Evolutionary conservation across 139 green algal genomes (phyloP).

Genomic region (Volvox reticuliferus): DNA sequence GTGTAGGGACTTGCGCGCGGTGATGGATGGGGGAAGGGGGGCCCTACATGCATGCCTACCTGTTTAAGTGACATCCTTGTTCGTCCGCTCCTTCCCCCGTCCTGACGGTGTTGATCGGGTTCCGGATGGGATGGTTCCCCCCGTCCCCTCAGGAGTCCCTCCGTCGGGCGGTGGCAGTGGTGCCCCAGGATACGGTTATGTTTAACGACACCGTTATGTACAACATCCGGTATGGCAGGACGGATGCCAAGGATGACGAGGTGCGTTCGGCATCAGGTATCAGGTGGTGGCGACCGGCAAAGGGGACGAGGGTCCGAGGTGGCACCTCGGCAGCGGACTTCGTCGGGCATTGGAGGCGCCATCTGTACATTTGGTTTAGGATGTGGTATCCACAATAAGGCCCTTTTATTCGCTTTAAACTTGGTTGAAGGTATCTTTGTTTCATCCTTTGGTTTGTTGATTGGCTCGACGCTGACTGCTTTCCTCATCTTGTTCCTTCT

Average conservation of each 20-base stretch:
- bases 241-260: constrained; percentile 65
- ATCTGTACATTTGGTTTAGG: too few relatives aligned
- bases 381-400: too few relatives aligned
- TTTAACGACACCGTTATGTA: constrained; percentile 94
- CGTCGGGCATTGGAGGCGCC: too few relatives aligned
- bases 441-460: too few relatives aligned
- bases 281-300: neutral
- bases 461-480: too few relatives aligned
- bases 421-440: too few relatives aligned
- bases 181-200: constrained; percentile 89
- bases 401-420: too few relatives aligned
- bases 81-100: neutral
- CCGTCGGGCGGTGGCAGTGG: constrained; percentile 61
- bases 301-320: neutral
- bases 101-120: neutral
- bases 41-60: neutral
- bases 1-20: neutral
- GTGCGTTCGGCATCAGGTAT: constrained; percentile 16
- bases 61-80: neutral
- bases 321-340: too few relatives aligned
- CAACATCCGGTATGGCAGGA: constrained; percentile 89
- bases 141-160: constrained; percentile 54
- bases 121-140: too few relatives aligned
- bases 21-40: neutral
- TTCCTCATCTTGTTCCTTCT: too few relatives aligned